These are phyloP conservation scores for Xerocomellus intermedius DNA, from an alignment of 768 basidiomycete genomes.

Conservation along the genomic window DNA sequence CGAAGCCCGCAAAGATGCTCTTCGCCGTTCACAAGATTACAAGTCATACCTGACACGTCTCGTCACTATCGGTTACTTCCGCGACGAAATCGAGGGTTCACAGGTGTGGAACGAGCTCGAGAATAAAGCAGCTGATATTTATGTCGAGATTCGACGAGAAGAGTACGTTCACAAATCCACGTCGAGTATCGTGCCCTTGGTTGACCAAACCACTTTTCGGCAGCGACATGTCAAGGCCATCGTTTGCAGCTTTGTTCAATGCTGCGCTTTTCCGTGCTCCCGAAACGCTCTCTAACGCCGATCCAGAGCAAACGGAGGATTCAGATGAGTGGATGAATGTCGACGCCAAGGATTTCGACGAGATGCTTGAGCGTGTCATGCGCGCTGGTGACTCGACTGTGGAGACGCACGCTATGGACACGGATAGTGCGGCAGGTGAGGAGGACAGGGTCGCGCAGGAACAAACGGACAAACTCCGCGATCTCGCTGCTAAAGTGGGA, in stretches of 20 bases:
- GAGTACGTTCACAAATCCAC: constrained; percentile 52
- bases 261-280: constrained; percentile 50
- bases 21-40: constrained; percentile 69
- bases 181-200: background rate
- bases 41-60: constrained; percentile 69
- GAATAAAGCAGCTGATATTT: constrained; percentile 63
- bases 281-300: constrained; percentile 20
- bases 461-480: constrained; percentile 68
- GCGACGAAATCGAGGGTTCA: constrained; percentile 74
- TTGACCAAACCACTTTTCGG: constrained; percentile 5
- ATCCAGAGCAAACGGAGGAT: constrained; percentile 50
- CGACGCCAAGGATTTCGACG: constrained; percentile 72
- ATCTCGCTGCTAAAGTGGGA: constrained; percentile 82
- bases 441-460: constrained; percentile 52
- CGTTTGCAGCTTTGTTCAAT: constrained; percentile 76
- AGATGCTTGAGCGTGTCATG: constrained; percentile 53
- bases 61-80: constrained; percentile 69
- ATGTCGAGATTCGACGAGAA: constrained; percentile 56
- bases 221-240: constrained; percentile 61
- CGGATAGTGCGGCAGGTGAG: constrained; percentile 36
- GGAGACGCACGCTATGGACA: constrained; percentile 47
- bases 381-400: constrained; percentile 10
- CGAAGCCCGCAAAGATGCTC: constrained; percentile 65
- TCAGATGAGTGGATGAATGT: constrained; percentile 86
- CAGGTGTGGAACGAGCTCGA: constrained; percentile 73